Evolutionary conservation across 1,284 basidiomycete species (phyloP).

Genomic region (Gomphus sp.): DNA sequence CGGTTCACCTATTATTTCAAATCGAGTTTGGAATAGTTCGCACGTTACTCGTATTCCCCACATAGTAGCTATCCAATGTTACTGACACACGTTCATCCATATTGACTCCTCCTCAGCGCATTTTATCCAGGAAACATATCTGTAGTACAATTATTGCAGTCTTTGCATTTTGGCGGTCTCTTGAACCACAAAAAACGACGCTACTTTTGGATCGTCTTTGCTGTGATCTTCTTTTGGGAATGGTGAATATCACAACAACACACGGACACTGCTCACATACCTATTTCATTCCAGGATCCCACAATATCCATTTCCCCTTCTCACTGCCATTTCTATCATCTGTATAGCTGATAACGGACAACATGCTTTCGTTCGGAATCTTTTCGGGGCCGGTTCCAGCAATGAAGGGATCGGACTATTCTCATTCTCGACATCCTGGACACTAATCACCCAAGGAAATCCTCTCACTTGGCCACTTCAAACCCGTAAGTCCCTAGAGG

Average conservation of each 20-base stretch:
- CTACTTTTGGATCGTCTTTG: conserved; percentile 49
- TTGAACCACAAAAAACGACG: conserved; percentile 32
- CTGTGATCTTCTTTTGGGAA: conserved; percentile 43
- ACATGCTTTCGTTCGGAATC: conserved; percentile 34
- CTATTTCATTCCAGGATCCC: not conserved
- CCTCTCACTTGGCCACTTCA: conserved; percentile 43
- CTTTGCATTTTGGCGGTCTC: conserved; percentile 40
- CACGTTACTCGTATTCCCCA: conserved; percentile 52
- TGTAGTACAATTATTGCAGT: conserved; percentile 47
- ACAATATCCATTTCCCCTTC: conserved; percentile 22
- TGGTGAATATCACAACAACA: conserved; percentile 13
- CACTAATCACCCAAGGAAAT: conserved; percentile 42
- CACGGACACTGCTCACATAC: not conserved
- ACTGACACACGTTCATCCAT: not conserved
- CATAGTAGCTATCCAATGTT: conserved; percentile 33
- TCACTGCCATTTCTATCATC: conserved; percentile 41
- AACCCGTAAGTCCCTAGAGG: conserved; percentile 29
- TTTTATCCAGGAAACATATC: conserved; percentile 47
- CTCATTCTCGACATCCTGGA: conserved; percentile 42
- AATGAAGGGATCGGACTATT: conserved; percentile 44
- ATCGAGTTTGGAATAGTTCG: conserved; percentile 24
- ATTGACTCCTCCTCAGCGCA: conserved; percentile 27
- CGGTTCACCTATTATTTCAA: not conserved
- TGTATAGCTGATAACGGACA: conserved; percentile 41
- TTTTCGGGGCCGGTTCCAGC: conserved; percentile 42